Conservation (phyloP, 129 eudicot species). For the Escallonia herrerae region DNA sequence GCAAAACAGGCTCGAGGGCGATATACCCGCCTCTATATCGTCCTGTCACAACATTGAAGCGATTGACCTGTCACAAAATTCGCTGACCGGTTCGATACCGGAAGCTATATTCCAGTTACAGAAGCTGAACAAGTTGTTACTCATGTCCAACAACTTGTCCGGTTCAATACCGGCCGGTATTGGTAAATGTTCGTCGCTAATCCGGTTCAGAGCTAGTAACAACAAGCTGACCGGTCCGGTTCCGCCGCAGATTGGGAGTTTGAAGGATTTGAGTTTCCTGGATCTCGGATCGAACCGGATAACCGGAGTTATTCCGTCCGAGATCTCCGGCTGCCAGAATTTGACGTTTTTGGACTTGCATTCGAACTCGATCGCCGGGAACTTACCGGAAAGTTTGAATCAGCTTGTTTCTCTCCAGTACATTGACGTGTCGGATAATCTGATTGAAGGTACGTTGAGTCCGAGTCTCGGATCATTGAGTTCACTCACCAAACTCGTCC, state of each 20-base stretch:
- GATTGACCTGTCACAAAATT: slow-evolving; percentile 64
- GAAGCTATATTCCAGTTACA: slow-evolving; percentile 51
- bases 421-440: slow-evolving; percentile 68
- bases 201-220: slow-evolving; percentile 58
- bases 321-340: slow-evolving; percentile 72
- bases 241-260: slow-evolving; percentile 61
- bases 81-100: slow-evolving; percentile 73
- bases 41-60: slow-evolving; percentile 43
- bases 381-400: slow-evolving; percentile 48
- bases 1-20: slow-evolving; percentile 73
- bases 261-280: slow-evolving; percentile 63
- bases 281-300: slow-evolving; percentile 68
- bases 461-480: slow-evolving; percentile 46
- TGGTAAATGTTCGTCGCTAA: slow-evolving; percentile 71
- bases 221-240: slow-evolving; percentile 63
- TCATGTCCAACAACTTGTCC: slow-evolving; percentile 65
- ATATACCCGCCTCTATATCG: slow-evolving; percentile 54
- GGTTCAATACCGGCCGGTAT: slow-evolving; percentile 69
- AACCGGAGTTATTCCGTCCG: slow-evolving; percentile 59
- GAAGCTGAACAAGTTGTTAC: slow-evolving; percentile 55
- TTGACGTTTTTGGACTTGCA: slow-evolving; percentile 76
- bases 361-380: slow-evolving; percentile 69
- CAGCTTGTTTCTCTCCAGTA: slow-evolving; percentile 52
- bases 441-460: slow-evolving; percentile 53
- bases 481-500: slow-evolving; percentile 72